Conservation (phyloP, 192 early-diverging fungal genomes). For the Phycomyces blakesleeanus region DNA sequence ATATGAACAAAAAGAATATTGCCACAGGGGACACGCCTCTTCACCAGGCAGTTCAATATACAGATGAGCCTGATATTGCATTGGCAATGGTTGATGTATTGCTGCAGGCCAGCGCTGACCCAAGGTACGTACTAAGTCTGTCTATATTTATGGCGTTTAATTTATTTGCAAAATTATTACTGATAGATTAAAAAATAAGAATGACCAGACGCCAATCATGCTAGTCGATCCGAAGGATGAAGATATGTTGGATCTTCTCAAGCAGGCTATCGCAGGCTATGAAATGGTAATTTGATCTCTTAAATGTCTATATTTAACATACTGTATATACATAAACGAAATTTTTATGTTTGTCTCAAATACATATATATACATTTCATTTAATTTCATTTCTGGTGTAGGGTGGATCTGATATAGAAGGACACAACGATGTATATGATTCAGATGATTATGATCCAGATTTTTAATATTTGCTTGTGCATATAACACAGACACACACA, state of each 20-base stretch:
- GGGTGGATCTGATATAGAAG: slow-evolving; percentile 5
- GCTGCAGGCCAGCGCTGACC: slow-evolving; percentile 50
- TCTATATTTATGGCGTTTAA: no score
- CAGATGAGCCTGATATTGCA: slow-evolving; percentile 47
- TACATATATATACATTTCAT: no score
- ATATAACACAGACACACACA: no score
- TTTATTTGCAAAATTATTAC: no score
- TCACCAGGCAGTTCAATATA: slow-evolving; percentile 60
- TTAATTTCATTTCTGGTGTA: no score
- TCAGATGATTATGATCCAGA: slow-evolving; percentile 24
- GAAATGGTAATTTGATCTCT: slow-evolving; percentile 23
- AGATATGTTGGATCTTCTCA: slow-evolving; percentile 33
- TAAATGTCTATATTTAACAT: no score
- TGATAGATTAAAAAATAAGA: slow-evolving; percentile 32
- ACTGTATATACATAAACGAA: no score
- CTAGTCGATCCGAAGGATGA: slow-evolving; percentile 20
- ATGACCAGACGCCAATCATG: slow-evolving; percentile 14
- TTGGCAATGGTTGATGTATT: slow-evolving; percentile 60
- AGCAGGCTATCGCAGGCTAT: slow-evolving; percentile 21
- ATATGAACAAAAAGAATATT: slow-evolving; percentile 41
- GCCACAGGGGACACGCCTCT: slow-evolving; percentile 57
- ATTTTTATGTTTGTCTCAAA: no score
- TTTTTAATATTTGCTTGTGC: no score
- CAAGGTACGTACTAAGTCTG: slow-evolving; percentile 30
- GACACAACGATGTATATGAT: neutral